A percentile compares a stretch with the other conserved stretches of the same genome.
These are phyloP conservation scores for Ustilago sp. DNA, from an alignment of 1,284 basidiomycete species.

Conservation along the genomic window DNA sequence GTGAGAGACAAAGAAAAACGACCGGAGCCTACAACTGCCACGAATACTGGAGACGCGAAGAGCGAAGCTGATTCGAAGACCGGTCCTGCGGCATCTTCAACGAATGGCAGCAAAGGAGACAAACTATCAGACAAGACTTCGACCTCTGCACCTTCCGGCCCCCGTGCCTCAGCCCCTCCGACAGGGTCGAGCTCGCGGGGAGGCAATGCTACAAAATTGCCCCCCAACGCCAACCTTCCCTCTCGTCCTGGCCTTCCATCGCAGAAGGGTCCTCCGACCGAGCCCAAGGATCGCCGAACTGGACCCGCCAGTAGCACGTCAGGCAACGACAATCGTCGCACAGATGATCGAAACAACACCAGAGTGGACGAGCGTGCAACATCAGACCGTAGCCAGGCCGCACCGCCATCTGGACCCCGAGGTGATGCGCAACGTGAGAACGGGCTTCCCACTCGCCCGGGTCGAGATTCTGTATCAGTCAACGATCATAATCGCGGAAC, in stretches of 20 bases:
- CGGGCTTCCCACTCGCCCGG: conserved; percentile 28
- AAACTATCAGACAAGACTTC: conserved; percentile 15
- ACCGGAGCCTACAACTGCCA: not conserved
- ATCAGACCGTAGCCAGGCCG: conserved; percentile 6
- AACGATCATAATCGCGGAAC: conserved; percentile 16
- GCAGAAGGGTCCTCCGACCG: conserved; percentile 19
- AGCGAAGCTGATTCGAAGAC: conserved; percentile 4
- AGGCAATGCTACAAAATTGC: conserved; percentile 20
- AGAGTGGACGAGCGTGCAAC: conserved; percentile 19
- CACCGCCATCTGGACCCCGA: conserved; percentile 25
- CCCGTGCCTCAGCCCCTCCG: conserved; percentile 11
- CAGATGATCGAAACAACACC: conserved; percentile 13
- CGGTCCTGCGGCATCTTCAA: not conserved
- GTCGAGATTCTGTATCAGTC: not conserved
- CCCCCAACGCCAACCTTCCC: conserved; percentile 36
- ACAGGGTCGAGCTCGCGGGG: conserved; percentile 21
- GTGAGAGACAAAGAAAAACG: conserved; percentile 6
- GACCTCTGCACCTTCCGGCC: conserved; percentile 9
- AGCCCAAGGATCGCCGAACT: conserved; percentile 23
- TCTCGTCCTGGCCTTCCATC: conserved; percentile 24
- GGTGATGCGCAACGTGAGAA: conserved; percentile 15
- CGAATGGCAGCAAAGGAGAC: conserved; percentile 13
- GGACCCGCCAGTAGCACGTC: conserved; percentile 2
- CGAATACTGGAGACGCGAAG: not conserved
- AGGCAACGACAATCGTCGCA: conserved; percentile 17